Evolutionary conservation across 208 protist species (phyloP).

Genomic region (Herpetomonas samuelpessoai): DNA sequence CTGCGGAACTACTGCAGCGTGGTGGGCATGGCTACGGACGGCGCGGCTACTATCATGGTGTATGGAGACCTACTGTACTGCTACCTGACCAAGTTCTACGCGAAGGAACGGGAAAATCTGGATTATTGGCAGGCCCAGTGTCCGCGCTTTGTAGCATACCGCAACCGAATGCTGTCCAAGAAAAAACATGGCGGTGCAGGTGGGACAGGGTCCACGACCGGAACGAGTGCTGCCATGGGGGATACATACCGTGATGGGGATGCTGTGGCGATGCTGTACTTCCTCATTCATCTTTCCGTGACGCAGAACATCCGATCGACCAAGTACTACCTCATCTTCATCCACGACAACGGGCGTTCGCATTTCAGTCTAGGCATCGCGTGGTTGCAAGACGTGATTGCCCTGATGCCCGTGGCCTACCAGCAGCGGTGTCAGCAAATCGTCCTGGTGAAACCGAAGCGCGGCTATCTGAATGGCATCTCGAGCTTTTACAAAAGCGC

Average conservation of each 20-base stretch:
- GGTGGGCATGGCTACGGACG: constrained; percentile 23
- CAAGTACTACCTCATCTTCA: constrained; percentile 33
- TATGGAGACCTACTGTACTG: constrained; percentile 39
- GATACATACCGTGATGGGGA: constrained; percentile 18
- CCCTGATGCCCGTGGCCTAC: constrained; percentile 17
- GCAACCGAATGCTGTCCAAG: not conserved
- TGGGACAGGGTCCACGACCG: not conserved
- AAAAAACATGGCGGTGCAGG: not conserved
- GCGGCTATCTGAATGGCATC: not conserved
- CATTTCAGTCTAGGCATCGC: constrained; percentile 4
- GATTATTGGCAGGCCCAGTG: constrained; percentile 10
- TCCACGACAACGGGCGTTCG: constrained; percentile 18
- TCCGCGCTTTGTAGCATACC: constrained; percentile 17
- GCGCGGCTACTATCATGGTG: constrained; percentile 26
- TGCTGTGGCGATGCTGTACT: constrained; percentile 29
- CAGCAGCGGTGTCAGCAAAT: constrained; percentile 10
- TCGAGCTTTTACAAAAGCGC: not conserved
- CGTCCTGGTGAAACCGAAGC: constrained; percentile 13
- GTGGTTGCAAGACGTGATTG: constrained; percentile 13
- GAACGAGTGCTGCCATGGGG: not conserved
- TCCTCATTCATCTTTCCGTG: constrained; percentile 31
- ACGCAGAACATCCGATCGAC: constrained; percentile 23
- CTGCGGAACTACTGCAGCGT: constrained; percentile 37
- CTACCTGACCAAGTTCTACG: constrained; percentile 25
- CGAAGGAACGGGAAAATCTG: constrained; percentile 2